Evolutionary conservation across 495 filamentous ascomycete species (phyloP).

Genomic region (Chaetomium tenue): DNA sequence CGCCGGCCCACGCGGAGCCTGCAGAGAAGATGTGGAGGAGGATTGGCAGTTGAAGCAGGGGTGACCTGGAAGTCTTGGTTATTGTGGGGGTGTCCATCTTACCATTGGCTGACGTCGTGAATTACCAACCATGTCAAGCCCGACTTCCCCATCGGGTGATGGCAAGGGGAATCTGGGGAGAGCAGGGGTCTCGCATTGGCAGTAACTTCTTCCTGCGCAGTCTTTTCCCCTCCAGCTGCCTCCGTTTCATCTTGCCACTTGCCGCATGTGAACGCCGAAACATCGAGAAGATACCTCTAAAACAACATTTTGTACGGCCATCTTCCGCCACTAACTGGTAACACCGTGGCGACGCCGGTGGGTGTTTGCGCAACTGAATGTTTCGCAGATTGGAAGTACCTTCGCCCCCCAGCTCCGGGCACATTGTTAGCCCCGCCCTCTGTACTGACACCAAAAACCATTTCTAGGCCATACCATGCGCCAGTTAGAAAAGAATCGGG

Average conservation of each 20-base stretch:
- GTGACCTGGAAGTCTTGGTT: background rate
- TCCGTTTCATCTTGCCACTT: background rate
- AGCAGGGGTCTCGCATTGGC: conserved; percentile 19
- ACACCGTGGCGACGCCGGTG: background rate
- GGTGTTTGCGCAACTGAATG: background rate
- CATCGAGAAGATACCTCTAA: too few relatives aligned
- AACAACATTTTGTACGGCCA: too few relatives aligned
- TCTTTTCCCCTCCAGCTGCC: background rate
- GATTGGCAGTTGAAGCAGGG: conserved; percentile 27
- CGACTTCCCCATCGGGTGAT: conserved; percentile 13
- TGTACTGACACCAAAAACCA: background rate
- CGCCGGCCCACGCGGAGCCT: conserved; percentile 17
- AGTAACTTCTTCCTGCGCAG: background rate
- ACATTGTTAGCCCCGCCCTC: too few relatives aligned
- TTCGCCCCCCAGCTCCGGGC: background rate
- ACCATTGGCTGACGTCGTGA: conserved; percentile 16
- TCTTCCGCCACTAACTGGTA: background rate
- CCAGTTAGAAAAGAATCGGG: too few relatives aligned
- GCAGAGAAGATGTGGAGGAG: conserved; percentile 24
- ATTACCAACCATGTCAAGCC: background rate
- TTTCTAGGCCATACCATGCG: too few relatives aligned
- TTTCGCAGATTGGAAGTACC: background rate
- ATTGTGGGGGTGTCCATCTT: background rate
- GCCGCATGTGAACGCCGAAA: too few relatives aligned
- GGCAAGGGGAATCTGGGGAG: conserved; percentile 31